Evolutionary conservation across 1,139 yeast genomes (phyloP), one percentile per base, ranked within the genome.

Genomic region (Saccharomyces hybrid): DNA sequence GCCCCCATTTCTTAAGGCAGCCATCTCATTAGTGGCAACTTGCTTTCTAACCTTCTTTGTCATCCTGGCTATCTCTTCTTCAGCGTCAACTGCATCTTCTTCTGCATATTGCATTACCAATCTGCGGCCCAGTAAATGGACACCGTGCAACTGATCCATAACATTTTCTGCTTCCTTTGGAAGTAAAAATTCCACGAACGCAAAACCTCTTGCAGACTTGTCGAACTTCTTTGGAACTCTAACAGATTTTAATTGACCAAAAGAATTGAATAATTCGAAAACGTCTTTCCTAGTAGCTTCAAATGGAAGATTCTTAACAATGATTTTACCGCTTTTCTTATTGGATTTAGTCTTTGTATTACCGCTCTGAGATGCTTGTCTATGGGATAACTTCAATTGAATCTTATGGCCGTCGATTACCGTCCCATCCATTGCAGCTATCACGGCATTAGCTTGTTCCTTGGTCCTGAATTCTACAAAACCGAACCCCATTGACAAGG

Each of bases 181-280:
- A 49, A 95, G 76, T 19, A 86, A 77, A 67, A 87, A 95, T 72
- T 93, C 99, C 50, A 95, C 97, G 71, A 93, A 93, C 0, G 99
- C 99, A 75, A 93, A 93, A 69, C 99, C 99, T 70, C 99, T 83
- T 14, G 97, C 96, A 38, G 91, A 81, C 70, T 86, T 87, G 77
- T 93, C 95, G 75, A 91, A 90, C 71, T 95, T 95, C 80, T 87
- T 87, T 29, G 99, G 99, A 52, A 93, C 93, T 69, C 99, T 85
- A 49, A 91, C 97, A 1, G 98, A 87, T 66, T 91, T 89, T 66
- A 93, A 77, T 72, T 88, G 91, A 56, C 99, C 99, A 75, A 91
- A 93, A 1, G 97, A 85, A 54, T 91, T 93, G 73, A 93, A 90
- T 60, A 93, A 76, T 69, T 90, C 95, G 69, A 88, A 84, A 46